Conservation (phyloP, 768 basidiomycete genomes). For the Termitomyces sp. region DNA sequence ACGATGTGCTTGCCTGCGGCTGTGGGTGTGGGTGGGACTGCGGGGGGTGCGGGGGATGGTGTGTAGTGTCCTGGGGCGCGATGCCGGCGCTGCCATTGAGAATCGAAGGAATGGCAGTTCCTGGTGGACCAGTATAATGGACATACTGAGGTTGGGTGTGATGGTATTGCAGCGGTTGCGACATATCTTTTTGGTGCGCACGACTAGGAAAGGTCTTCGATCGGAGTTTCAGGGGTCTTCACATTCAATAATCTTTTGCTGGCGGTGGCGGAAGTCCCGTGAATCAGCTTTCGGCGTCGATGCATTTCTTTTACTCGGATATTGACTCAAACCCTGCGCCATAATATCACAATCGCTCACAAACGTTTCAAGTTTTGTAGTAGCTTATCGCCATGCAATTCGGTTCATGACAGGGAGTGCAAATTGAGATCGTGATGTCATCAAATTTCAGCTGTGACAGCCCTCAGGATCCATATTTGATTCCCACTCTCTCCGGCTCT, state of each 20-base stretch:
- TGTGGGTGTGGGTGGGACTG: slow-evolving; percentile 19
- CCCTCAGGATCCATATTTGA: no score
- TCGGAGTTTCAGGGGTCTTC: slow-evolving; percentile 36
- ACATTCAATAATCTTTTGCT: background rate
- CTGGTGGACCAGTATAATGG: slow-evolving; percentile 30
- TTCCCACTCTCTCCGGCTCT: no score
- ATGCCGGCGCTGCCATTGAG: slow-evolving; percentile 17
- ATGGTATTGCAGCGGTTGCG: slow-evolving; percentile 34
- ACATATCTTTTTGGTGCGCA: slow-evolving; percentile 28
- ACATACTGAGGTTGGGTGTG: slow-evolving; percentile 28
- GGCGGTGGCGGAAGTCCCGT: slow-evolving; percentile 11
- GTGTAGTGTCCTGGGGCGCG: slow-evolving; percentile 23
- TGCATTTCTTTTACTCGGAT: no score
- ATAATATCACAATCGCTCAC: no score
- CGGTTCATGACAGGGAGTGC: no score
- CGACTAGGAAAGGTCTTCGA: slow-evolving; percentile 22
- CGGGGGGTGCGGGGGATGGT: slow-evolving; percentile 17
- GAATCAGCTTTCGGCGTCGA: background rate
- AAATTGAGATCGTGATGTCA: background rate
- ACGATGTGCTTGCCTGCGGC: slow-evolving; percentile 23
- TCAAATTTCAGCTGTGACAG: no score
- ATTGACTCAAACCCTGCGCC: no score
- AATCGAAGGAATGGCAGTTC: slow-evolving; percentile 12
- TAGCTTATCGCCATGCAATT: no score
- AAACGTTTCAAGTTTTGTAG: no score